Evolutionary conservation across 1,284 basidiomycete genomes (phyloP).

Genomic region (Trametes pubescens): DNA sequence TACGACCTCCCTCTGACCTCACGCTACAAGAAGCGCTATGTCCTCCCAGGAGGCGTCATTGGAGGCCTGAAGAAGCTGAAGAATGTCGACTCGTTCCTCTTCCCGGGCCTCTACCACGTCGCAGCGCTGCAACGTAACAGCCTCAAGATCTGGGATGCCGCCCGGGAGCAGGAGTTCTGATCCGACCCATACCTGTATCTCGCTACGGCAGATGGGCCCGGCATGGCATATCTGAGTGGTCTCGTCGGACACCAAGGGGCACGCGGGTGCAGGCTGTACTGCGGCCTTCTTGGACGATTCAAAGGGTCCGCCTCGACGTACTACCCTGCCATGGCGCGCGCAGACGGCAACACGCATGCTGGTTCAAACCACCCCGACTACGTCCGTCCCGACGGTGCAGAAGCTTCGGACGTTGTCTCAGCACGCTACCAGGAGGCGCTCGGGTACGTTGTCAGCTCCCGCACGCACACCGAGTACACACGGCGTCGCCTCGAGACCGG

Average conservation of each 20-base stretch:
- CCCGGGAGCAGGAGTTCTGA: not conserved
- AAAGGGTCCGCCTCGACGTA: conserved; percentile 43
- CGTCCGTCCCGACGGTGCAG: not conserved
- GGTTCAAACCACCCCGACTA: not conserved
- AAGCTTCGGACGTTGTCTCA: no score
- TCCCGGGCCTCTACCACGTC: conserved; percentile 34
- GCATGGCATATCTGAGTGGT: conserved; percentile 42
- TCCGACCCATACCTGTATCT: conserved; percentile 12
- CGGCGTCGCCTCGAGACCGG: not conserved
- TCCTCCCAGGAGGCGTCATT: conserved; percentile 37
- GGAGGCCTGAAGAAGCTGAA: conserved; percentile 40
- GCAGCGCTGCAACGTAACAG: conserved; percentile 34
- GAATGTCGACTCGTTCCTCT: conserved; percentile 37
- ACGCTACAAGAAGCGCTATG: conserved; percentile 37
- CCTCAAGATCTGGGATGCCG: conserved; percentile 31
- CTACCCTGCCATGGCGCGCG: no score
- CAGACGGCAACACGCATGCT: not conserved
- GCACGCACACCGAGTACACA: conserved; percentile 16
- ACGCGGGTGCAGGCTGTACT: conserved; percentile 45
- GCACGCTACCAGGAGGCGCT: not conserved
- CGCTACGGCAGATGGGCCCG: conserved; percentile 35
- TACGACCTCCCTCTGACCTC: conserved; percentile 10
- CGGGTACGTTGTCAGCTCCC: conserved; percentile 2
- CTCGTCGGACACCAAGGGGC: conserved; percentile 46
- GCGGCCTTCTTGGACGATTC: conserved; percentile 42